Evolutionary conservation across 2,329 filamentous ascomycete species (phyloP), one percentile per base, ranked within the genome.

Genomic region (Colletotrichum salicis): DNA sequence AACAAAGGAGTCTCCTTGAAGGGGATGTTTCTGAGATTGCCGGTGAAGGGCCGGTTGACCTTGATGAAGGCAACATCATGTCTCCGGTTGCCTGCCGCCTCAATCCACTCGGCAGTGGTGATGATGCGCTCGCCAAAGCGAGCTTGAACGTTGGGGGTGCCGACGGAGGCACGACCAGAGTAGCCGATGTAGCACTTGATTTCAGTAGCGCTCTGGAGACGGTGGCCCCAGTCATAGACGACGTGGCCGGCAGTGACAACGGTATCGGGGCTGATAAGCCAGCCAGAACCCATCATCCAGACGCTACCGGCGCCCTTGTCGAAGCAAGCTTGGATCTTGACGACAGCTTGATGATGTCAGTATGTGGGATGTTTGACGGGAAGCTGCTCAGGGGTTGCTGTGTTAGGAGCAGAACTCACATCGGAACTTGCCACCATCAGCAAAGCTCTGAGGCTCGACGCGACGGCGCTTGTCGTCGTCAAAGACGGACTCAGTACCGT

Each of bases 181-280:
- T 82, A 82, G n/a, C 80, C 80, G 12, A 82, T 80, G 59, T 78
- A 82, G 60, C 75, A 78, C 71, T 79, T 80, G 67, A 81, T 76
- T 58, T 79, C 73, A 0, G 69, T 74, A 1, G 77, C 73, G 2
- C 74, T 63, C 1, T 74, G 74, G 1, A 78, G 55, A 5, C 74
- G 70, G 19, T 74, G 74, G 19, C 60, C 77, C 19, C 70, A 75
- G 33, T 79, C 74, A 29, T 74, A 79, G 29, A 74, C 72, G n/a
- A 76, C 55, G 27, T 77, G 75, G 4, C 75, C 76, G 4, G 73
- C 76, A 0, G 76, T 76, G 33, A 77, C 74, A 22, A 77, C 52
- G 0, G 76, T 24, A 7, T 77, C 74, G 3, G 70, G 70, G 10
- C 68, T 69, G 33, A 77, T 74, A 7, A 77, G 75, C 75, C 72